Evolutionary conservation across 768 basidiomycete species (phyloP).

Genomic region (Suillus decipiens): DNA sequence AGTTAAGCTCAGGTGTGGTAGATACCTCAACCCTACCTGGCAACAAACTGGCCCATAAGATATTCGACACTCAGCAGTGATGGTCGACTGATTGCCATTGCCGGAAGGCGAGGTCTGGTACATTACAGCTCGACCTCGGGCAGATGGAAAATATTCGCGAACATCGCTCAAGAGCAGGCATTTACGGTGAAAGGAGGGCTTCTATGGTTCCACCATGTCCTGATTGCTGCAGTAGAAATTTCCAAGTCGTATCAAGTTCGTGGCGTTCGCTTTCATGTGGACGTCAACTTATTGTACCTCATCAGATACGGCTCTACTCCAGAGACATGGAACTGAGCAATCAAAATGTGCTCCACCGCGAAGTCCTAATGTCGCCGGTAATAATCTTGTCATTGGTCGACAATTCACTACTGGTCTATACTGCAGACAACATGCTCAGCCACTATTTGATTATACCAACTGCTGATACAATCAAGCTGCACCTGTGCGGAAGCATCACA

Average conservation of each 20-base stretch:
- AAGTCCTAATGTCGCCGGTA: constrained; percentile 73
- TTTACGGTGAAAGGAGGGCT: constrained; percentile 90
- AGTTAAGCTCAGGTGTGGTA: constrained; percentile 33
- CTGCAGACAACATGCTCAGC: constrained; percentile 87
- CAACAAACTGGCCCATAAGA: constrained; percentile 91
- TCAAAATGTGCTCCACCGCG: constrained; percentile 81
- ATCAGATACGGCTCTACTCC: constrained; percentile 89
- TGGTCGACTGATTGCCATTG: constrained; percentile 89
- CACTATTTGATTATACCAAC: constrained; percentile 93
- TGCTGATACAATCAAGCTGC: constrained; percentile 77
- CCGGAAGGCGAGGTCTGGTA: constrained; percentile 85
- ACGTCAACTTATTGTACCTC: constrained; percentile 6
- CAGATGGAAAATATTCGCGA: constrained; percentile 89
- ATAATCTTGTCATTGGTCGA: constrained; percentile 91
- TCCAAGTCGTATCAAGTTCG: constrained; percentile 75
- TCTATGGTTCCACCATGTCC: constrained; percentile 95
- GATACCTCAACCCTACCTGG: constrained; percentile 88
- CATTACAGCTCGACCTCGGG: constrained; percentile 96
- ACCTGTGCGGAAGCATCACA: constrained; percentile 92
- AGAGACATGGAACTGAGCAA: constrained; percentile 86
- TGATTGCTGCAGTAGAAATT: constrained; percentile 88
- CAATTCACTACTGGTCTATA: constrained; percentile 93
- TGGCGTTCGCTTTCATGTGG: constrained; percentile 16
- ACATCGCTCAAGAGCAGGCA: constrained; percentile 80
- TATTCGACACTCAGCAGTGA: constrained; percentile 91